Base-by-base conservation (phyloP, 352 stramenopile species). In the Discostella stelligera region DNA sequence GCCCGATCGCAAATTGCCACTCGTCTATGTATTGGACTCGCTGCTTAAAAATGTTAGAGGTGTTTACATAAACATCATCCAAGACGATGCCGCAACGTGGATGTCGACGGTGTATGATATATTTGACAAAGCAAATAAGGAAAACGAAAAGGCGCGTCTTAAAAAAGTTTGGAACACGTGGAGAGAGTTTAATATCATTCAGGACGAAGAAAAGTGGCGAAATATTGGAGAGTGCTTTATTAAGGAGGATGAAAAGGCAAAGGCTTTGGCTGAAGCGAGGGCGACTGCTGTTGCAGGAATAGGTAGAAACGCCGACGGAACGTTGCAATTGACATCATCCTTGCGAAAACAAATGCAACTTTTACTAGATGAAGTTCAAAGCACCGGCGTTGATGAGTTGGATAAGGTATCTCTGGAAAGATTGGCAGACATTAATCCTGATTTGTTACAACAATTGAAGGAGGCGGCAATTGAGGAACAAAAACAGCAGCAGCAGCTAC, bases 31-130 rank as follows among this genome's bases (percentile, higher is more conserved):
- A 0, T 63, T 92, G 10, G 86, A 92, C 64, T 90, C 82, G 18
- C 84, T 92, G 53, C 56, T 92, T 7, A 90, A 92, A 74, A 92
- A 92, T 77, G 82, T 84, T 2, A 81, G 82, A 60, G 86, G 86
- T 10, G 21, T 80, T 10, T 92, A 82, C 49, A 83, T 90, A 41
- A 41, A 77, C 11, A 76, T 92, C 30, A 82, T 92, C 63, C 71
- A 87, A 64, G 59, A 83, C 6, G 86, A 90, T 76, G 82, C 84
- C 37, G 58, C 53, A 10, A 66, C 67, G 14, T 92, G 86, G 86
- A 76, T 92, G 52, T 61, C 76, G 14, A 53, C 72, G 13, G 84
- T 92, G 8, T 83, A 89, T 58, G 48, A 82, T 56, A 77, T 71
- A 21, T 77, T 92, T 48, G 48, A 66, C 30, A 70, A 66, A 25